A percentile compares a stretch with the other conserved stretches of the same genome.
phyloP scores from a whole-genome alignment of 2,329 filamentous ascomycete genomes.

The Calonectria ilicicola region DNA sequence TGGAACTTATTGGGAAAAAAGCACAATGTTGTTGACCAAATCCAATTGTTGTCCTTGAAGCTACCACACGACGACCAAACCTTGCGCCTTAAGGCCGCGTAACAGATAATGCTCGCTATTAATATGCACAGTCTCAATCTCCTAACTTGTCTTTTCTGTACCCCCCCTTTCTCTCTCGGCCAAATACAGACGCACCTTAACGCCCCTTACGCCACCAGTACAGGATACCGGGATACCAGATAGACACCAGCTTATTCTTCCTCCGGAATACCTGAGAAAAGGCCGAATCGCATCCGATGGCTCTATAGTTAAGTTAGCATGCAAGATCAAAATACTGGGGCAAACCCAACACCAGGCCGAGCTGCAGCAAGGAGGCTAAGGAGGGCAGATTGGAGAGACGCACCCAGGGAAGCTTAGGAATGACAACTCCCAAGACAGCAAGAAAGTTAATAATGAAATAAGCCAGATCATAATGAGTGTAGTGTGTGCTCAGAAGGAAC shows the following conservation, averaged over 20 bases:
- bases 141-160: constrained; percentile 35
- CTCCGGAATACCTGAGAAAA: constrained; percentile 78
- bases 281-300: constrained; percentile 81
- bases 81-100: constrained; percentile 44
- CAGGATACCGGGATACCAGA: constrained; percentile 32
- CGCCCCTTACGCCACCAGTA: constrained; percentile 39
- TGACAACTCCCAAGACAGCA: constrained; percentile 90
- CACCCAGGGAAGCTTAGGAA: constrained; percentile 96
- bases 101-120: constrained; percentile 52
- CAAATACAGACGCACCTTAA: constrained; percentile 39
- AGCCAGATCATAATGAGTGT: constrained; percentile 96
- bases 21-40: constrained; percentile 38
- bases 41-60: constrained; percentile 46
- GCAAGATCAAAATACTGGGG: constrained; percentile 6
- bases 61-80: constrained; percentile 45
- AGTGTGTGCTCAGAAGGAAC: constrained; percentile 97
- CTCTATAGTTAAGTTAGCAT: constrained; percentile 63
- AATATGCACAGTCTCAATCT: constrained; percentile 43
- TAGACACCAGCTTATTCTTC: constrained; percentile 52
- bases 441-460: constrained; percentile 98
- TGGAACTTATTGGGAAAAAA: constrained; percentile 28
- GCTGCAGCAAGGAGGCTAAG: constrained; percentile 1
- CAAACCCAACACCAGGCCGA: background rate
- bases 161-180: constrained; percentile 37
- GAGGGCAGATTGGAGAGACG: constrained; percentile 53